Base-by-base conservation (phyloP, 352 stramenopile genomes). In the Globisporangium iwayamae region DNA sequence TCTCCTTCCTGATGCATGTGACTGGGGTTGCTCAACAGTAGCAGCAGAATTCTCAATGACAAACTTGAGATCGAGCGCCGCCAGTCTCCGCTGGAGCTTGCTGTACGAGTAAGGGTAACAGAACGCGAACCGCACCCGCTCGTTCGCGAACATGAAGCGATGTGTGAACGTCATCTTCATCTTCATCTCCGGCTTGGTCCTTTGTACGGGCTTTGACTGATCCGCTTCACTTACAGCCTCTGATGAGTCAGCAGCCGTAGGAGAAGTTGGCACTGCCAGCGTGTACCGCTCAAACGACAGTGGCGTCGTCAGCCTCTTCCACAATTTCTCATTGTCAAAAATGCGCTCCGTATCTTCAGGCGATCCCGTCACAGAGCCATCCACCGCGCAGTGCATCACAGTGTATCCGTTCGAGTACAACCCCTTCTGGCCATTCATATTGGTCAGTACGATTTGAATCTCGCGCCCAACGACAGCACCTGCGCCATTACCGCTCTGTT, bases 31-130 rank as follows among this genome's bases (percentile, higher is more conserved):
- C 2, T 30, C 50, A 22, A 5, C 36, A 41, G 9, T 10, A 13
- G 8, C 9, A 22, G 13, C 36, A 41, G 36, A 8, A 10, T 10
- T 9, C 14, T 41, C 36, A 22, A n/a, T 34, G 11, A 20, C 25
- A 18, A 46, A 48, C 43, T 66, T 72, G 34, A 25, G 39, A n/a
- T 89, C 78, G 20, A 87, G 45, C 10, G 53, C 34, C 13, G 66
- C 62, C 10, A 96, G 50, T 16, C 85, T 65, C 3, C 75, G 58
- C 70, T 96, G 82, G 22, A 77, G 66, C 41, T 82, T 70, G 4
- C 56, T 73, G 64, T 91, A 94, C 32, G 75, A 82, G 63, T 89
- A 90, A 32, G 86, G 86, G 34, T 89, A 91, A 45, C 74, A 88
- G 60, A 91, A 91, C 41, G 83, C 83, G 50, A 91, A 88, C 20